Conservation (phyloP, 228 moss, liverwort and hornwort genomes). For the Sphagnum fallax region DNA sequence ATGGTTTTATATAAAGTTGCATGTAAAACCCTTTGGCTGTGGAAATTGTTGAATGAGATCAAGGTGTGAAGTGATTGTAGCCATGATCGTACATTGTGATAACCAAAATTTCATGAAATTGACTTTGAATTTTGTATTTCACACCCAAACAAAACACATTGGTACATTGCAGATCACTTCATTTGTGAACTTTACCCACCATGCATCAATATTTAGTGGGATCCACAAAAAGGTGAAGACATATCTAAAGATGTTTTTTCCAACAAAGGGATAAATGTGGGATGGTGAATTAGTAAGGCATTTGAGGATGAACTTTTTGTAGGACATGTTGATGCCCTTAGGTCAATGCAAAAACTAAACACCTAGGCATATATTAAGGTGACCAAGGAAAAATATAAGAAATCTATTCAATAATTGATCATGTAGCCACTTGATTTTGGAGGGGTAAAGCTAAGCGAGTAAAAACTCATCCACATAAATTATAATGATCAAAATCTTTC, state of each 20-base stretch:
- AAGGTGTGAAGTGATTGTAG: neutral
- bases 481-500: neutral
- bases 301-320: neutral
- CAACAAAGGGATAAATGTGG: no score
- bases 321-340: neutral
- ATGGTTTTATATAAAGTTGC: neutral
- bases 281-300: neutral
- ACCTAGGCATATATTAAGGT: neutral
- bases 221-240: no score
- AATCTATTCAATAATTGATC: no score
- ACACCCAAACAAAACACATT: neutral
- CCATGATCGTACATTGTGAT: constrained; percentile 1
- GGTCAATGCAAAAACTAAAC: neutral
- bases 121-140: neutral
- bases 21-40: neutral
- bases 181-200: neutral
- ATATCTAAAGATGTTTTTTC: no score
- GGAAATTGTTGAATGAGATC: neutral
- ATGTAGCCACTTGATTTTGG: no score
- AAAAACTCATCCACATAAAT: constrained; percentile 6
- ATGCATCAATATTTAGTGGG: no score
- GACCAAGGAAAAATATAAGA: no score
- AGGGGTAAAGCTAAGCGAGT: neutral
- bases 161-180: neutral
- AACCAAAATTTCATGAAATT: neutral